These are phyloP conservation scores for Pseudotsuga menziesii DNA, from an alignment of 75 land plant genomes.

Conservation along the genomic window DNA sequence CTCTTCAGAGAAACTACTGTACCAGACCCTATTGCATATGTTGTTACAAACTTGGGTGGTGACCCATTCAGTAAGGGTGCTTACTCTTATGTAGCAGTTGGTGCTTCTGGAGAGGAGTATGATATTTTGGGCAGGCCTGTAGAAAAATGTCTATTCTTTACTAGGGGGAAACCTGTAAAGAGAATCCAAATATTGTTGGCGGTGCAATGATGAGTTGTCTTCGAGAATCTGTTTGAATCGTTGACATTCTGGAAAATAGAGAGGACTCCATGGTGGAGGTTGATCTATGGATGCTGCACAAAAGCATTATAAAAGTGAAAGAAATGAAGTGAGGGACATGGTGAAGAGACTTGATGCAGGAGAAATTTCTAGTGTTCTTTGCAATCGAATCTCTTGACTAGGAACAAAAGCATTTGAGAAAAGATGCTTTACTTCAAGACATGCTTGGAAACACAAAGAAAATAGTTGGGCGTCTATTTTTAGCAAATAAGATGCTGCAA, in stretches of 20 bases:
- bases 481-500: conserved; percentile 76
- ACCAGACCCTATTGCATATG: conserved; percentile 84
- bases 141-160: conserved; percentile 89
- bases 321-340: conserved; percentile 86
- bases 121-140: conserved; percentile 90
- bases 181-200: conserved; percentile 98
- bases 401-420: conserved; percentile 31
- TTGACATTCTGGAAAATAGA: conserved; percentile 70
- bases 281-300: conserved; percentile 77
- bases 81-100: conserved; percentile 94
- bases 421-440: conserved; percentile 60
- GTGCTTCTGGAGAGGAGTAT: conserved; percentile 81
- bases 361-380: conserved; percentile 56
- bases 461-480: conserved; percentile 67
- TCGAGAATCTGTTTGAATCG: conserved; percentile 88
- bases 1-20: conserved; percentile 78
- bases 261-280: conserved; percentile 79
- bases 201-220: conserved; percentile 98
- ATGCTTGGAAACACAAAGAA: conserved; percentile 84
- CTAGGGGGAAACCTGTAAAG: conserved; percentile 99
- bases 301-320: conserved; percentile 71
- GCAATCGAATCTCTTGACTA: conserved; percentile 41
- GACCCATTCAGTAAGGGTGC: conserved; percentile 92
- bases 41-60: conserved; percentile 87
- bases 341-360: conserved; percentile 68